Percentiles rank a stretch among this genome's conserved stretches.
Conservation (phyloP, 441 rosid species). For the Pelargonium citronellum region DNA sequence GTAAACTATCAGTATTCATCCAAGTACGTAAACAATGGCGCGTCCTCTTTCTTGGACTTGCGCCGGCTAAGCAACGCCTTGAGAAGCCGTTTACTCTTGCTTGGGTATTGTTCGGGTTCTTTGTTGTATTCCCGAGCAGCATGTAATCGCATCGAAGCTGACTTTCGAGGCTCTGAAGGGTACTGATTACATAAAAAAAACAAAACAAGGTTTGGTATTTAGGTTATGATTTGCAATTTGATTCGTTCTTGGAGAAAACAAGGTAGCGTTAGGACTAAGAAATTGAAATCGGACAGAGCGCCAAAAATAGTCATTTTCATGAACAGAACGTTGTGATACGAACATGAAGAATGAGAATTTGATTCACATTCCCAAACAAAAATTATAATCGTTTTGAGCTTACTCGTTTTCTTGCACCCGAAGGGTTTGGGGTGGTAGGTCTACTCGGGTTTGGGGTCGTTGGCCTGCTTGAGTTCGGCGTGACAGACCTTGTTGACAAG, state of each 20-base stretch:
- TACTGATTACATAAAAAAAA: constrained; percentile 35
- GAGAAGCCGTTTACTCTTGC: constrained; percentile 84
- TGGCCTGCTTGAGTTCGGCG: constrained; percentile 24
- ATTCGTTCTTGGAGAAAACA: no score
- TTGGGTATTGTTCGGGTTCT: constrained; percentile 55
- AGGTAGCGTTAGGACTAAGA: neutral
- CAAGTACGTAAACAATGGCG: constrained; percentile 63
- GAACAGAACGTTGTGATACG: no score
- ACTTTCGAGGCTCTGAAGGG: constrained; percentile 77
- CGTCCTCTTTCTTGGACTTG: constrained; percentile 85
- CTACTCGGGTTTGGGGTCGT: constrained; percentile 11
- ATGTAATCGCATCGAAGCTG: constrained; percentile 54
- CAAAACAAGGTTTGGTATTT: no score
- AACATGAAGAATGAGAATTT: no score
- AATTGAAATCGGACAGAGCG: no score
- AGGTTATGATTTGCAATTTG: no score
- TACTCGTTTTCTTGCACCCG: constrained; percentile 49
- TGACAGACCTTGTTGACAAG: constrained; percentile 46
- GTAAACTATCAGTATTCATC: constrained; percentile 61
- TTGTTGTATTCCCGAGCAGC: constrained; percentile 48
- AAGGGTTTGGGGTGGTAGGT: constrained; percentile 39
- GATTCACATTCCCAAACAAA: no score
- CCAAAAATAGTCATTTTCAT: neutral
- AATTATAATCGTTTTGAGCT: constrained; percentile 7
- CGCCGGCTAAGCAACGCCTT: constrained; percentile 87